Percentiles rank a stretch among this genome's conserved stretches.
Conservation (phyloP, 176 grass and related monocot species). For the Microstegium vimineum region DNA sequence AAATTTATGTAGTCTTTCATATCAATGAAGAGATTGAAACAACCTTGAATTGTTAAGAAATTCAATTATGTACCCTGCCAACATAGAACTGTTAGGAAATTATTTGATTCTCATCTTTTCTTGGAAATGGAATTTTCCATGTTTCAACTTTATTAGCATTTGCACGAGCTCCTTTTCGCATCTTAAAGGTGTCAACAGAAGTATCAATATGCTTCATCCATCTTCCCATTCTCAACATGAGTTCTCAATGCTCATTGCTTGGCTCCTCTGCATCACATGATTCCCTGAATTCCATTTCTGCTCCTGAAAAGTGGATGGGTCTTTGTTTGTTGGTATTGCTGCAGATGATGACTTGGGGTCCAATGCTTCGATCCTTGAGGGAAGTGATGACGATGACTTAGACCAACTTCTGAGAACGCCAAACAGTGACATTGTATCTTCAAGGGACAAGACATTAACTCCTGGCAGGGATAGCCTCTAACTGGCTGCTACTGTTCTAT, state of each 20-base stretch:
- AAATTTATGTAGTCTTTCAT: not conserved
- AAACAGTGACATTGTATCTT: conserved; percentile 54
- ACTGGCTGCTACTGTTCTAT: not conserved
- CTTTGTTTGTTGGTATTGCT: conserved; percentile 24
- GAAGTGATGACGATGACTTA: conserved; percentile 45
- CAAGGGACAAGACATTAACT: conserved; percentile 53
- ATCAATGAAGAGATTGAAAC: not conserved
- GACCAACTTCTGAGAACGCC: conserved; percentile 66
- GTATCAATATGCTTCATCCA: not conserved
- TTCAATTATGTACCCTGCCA: not conserved
- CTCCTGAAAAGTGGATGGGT: not conserved
- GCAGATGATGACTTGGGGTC: conserved; percentile 72
- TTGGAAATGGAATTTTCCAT: not conserved
- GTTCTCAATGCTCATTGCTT: not conserved
- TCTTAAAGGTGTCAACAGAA: not conserved
- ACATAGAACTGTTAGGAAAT: not conserved
- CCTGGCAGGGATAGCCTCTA: conserved; percentile 43
- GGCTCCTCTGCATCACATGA: not conserved
- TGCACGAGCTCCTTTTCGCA: not conserved
- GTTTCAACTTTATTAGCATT: not conserved
- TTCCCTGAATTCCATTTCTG: not conserved
- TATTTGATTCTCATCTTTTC: not conserved
- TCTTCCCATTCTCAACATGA: not conserved
- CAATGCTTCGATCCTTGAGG: conserved; percentile 46
- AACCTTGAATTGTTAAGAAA: not conserved